Conservation (phyloP, 1,284 basidiomycete species). For the Vanrija sp. region DNA sequence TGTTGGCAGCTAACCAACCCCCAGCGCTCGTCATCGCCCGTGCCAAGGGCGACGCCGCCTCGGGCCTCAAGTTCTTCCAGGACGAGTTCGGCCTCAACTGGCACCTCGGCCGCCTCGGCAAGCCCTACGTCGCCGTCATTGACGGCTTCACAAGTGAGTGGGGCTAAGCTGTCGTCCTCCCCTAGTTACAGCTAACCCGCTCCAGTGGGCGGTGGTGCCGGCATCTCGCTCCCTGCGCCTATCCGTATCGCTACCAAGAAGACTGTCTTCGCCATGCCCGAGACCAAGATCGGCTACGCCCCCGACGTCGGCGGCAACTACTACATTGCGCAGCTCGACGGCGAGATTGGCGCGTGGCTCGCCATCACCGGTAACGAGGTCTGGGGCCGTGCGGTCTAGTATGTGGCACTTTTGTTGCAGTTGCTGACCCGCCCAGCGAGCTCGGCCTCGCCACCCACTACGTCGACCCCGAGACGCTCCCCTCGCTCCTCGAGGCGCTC, state of each 20-base stretch:
- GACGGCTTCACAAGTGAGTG: slow-evolving; percentile 84
- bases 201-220: slow-evolving; percentile 92
- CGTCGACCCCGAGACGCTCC: slow-evolving; percentile 69
- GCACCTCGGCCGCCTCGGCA: slow-evolving; percentile 69
- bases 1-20: background rate
- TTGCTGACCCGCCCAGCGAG: slow-evolving; percentile 56
- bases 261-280: slow-evolving; percentile 94
- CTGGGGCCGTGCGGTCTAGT: slow-evolving; percentile 77
- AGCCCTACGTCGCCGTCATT: slow-evolving; percentile 85
- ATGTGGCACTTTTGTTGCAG: slow-evolving; percentile 41
- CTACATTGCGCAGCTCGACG: slow-evolving; percentile 86
- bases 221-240: slow-evolving; percentile 78
- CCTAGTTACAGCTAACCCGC: background rate
- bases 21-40: slow-evolving; percentile 16
- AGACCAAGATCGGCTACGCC: slow-evolving; percentile 73
- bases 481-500: slow-evolving; percentile 56
- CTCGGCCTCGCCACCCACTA: slow-evolving; percentile 89
- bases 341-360: slow-evolving; percentile 86
- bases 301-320: slow-evolving; percentile 77
- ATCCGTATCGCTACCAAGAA: slow-evolving; percentile 94
- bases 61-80: slow-evolving; percentile 81
- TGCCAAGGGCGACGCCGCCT: slow-evolving; percentile 42
- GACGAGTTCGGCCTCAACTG: slow-evolving; percentile 92
- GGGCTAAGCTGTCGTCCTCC: background rate
- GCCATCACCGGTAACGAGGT: slow-evolving; percentile 78